Evolutionary conservation across 257 asterid species (phyloP).

Genomic region (Lycium ferocissimum): DNA sequence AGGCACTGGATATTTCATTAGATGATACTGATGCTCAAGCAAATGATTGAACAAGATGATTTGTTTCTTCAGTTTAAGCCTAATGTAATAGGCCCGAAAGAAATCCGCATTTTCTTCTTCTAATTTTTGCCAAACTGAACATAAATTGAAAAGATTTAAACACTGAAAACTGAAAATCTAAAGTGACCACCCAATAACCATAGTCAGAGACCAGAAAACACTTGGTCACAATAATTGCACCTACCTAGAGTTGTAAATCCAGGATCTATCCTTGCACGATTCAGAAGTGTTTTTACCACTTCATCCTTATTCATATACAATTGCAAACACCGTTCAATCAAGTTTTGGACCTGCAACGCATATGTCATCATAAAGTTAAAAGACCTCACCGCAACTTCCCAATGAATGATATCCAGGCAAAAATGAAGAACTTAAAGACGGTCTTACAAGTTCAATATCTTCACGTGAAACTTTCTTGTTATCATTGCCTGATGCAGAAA

Average conservation of each 20-base stretch:
- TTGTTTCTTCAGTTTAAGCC: slow-evolving; percentile 59
- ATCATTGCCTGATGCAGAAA: slow-evolving; percentile 79
- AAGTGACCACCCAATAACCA: background rate
- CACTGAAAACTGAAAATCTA: slow-evolving; percentile 10
- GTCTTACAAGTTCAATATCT: slow-evolving; percentile 92
- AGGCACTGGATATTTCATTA: slow-evolving; percentile 53
- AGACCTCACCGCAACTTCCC: background rate
- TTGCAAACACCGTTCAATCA: slow-evolving; percentile 93
- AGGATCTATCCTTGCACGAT: slow-evolving; percentile 97
- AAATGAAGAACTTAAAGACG: slow-evolving; percentile 15
- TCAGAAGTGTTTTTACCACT: slow-evolving; percentile 89
- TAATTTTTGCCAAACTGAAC: slow-evolving; percentile 61
- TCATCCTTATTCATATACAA: slow-evolving; percentile 92
- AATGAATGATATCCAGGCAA: background rate
- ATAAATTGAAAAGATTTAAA: background rate
- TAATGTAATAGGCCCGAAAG: slow-evolving; percentile 57
- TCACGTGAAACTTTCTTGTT: slow-evolving; percentile 92
- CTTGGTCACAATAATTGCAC: slow-evolving; percentile 9
- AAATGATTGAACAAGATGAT: slow-evolving; percentile 57
- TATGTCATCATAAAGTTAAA: slow-evolving; percentile 11
- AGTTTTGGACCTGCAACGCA: slow-evolving; percentile 79
- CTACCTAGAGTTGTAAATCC: slow-evolving; percentile 96
- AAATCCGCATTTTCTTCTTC: slow-evolving; percentile 60
- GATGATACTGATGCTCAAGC: slow-evolving; percentile 57
- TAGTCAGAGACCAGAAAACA: slow-evolving; percentile 17